phyloP scores from a whole-genome alignment of 768 basidiomycete species.

The Mycena capillaripes region DNA sequence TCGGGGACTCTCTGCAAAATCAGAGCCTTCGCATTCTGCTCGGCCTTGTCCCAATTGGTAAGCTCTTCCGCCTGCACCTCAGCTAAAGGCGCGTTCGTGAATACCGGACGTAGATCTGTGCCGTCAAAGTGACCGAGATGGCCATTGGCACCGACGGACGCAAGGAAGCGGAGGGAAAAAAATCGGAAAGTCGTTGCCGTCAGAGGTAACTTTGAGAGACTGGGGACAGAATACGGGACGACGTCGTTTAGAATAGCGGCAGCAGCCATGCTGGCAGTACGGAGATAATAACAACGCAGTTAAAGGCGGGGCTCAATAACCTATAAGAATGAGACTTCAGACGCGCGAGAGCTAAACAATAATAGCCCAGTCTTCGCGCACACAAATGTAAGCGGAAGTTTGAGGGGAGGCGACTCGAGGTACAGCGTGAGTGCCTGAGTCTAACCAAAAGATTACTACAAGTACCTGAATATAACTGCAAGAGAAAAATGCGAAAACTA shows the following conservation, averaged over 20 bases:
- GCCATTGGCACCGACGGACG: constrained; percentile 6
- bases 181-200: constrained; percentile 7
- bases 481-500: too few species aligned
- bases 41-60: constrained; percentile 9
- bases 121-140: constrained; percentile 12
- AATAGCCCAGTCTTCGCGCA: too few species aligned
- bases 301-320: constrained; percentile 26
- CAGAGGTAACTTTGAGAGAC: neutral
- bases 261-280: neutral
- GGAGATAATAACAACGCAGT: neutral
- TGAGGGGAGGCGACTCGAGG: too few species aligned
- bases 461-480: too few species aligned
- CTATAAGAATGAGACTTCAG: too few species aligned
- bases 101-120: neutral
- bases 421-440: too few species aligned
- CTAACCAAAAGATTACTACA: too few species aligned
- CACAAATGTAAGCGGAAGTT: too few species aligned
- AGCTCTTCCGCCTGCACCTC: constrained; percentile 1
- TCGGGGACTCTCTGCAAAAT: constrained; percentile 4
- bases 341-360: too few species aligned
- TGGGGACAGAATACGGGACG: constrained; percentile 11
- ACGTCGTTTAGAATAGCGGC: constrained; percentile 10
- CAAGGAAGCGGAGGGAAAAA: constrained; percentile 9
- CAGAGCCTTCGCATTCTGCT: constrained; percentile 13
- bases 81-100: neutral